Evolutionary conservation across 768 basidiomycete species (phyloP), one percentile per base, ranked within the genome.

Genomic region (Auricularia sp.): DNA sequence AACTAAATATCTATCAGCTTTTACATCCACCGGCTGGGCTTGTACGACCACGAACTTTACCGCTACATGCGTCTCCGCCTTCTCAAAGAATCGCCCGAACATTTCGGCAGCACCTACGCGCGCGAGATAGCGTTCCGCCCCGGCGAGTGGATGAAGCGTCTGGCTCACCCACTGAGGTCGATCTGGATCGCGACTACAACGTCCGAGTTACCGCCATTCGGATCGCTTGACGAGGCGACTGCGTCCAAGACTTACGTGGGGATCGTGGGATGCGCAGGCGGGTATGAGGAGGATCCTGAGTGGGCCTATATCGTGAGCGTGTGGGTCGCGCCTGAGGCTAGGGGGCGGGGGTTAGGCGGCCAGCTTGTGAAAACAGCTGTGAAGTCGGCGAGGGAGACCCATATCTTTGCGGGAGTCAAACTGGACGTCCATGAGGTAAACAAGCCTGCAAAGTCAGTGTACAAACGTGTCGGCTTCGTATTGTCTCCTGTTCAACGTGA

Each of bases 1-100:
- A 29, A 29, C 29, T 29, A 29, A 29, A 29, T 29, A 29, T 42
- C 13, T 7, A 42, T 8, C 39, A 42, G 39, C 39, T 42, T 42
- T 42, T 51, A 51, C 21, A 51, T 51, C 47, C 47, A 51, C 21
- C 47, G 47, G 6, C 47, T 51, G 47, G 47, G 21, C 16, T 6
- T 5, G 10, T 10, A 16, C 47, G 24, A 59, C 56, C 13, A 8
- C 56, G 24, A 29, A 10, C 14, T 59, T 29, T 59, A 59, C 34
- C 56, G 56, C 56, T 59, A 34, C 56, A 59, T 59, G 56, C 56
- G 56, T 29, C 56, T 59, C 24, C 56, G 56, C 29, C 8, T 59
- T 8, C 56, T 59, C 24, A 59, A 14, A 6, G 56, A 29, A 29
- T 14, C 24, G 14, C 56, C 56, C 8, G 6, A 35, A 14, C 24